Evolutionary conservation across 257 asterid genomes (phyloP), one percentile per base, ranked within the genome.

Genomic region (Nicotiana sylvestris): DNA sequence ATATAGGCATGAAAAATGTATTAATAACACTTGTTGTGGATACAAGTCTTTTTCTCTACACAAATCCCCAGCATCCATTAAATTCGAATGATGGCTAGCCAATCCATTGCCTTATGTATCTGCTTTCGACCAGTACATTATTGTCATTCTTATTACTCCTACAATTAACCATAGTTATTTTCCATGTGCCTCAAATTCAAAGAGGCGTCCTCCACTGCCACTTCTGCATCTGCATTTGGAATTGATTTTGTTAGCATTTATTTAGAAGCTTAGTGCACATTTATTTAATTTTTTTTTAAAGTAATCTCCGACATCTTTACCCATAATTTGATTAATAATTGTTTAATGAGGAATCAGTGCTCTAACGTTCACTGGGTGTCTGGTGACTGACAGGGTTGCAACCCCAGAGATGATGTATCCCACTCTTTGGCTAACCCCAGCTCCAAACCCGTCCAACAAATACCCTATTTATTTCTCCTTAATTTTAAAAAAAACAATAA

Each of bases 321-420:
- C 76, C 82, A 62, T 39, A 62, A 62, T 80, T 79, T 80, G 61
- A 61, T 13, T 39, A 79, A 61, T 61, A 39, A 80, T 80, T 60
- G 57, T 62, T 80, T 80, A 62, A 11, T 80, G 39, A 29, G 76
- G 76, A 80, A 80, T 61, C 82, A 60, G 58, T 60, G 37, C 70
- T 78, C 82, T 78, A 60, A 78, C 82, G 72, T 78, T 78, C 72
- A 58, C 70, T 58, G 18, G 49, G n/a, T 56, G 32, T 32, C 11
- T 78, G 33, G 35, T 64, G 16, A 78, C 82, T 78, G 82, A 78
- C 72, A 78, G 33, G n/a, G 70, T 35, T 62, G 58, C 58, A 13
- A 58, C 82, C 70, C 82, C 56, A 60, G 21, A 60, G 21, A 64
- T 15, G 17, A n/a, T 64, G 55, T n/a, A 58, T 37, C 53, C 35